Percentiles rank a stretch among this genome's conserved stretches.
These are phyloP conservation scores for Blastocystis hominis DNA, from an alignment of 352 stramenopile genomes.

Conservation along the genomic window DNA sequence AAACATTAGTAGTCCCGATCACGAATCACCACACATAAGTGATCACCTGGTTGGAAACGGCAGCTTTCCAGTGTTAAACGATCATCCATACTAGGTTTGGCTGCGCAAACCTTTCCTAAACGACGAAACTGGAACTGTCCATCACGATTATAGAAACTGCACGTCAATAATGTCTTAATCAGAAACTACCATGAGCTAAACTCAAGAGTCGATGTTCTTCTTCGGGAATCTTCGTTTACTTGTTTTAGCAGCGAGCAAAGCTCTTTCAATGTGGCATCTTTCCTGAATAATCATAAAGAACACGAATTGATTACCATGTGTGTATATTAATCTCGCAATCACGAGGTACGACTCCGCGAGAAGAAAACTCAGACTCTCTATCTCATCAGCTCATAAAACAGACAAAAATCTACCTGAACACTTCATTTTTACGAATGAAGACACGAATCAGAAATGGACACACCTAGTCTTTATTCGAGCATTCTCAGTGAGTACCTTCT, in stretches of 20 bases:
- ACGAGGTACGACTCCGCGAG: slow-evolving; percentile 2
- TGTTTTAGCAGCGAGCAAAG: slow-evolving; percentile 33
- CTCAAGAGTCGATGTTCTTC: neutral
- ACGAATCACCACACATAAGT: slow-evolving; percentile 53
- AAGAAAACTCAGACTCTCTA: slow-evolving; percentile 40
- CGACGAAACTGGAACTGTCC: slow-evolving; percentile 37
- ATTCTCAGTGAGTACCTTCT: neutral
- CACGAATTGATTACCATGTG: neutral
- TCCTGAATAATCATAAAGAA: neutral
- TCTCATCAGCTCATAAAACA: no score
- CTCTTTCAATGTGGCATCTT: slow-evolving; percentile 43
- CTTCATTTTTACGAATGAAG: slow-evolving; percentile 52
- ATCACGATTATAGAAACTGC: neutral
- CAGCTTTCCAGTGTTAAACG: neutral
- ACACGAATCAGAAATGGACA: slow-evolving; percentile 52
- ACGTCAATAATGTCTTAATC: neutral
- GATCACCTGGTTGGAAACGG: slow-evolving; percentile 45
- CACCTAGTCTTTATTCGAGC: neutral
- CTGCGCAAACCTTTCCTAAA: slow-evolving; percentile 6
- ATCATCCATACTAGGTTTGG: neutral
- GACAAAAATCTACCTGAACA: neutral
- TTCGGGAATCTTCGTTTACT: slow-evolving; percentile 38
- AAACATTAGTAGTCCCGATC: neutral
- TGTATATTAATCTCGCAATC: slow-evolving; percentile 55
- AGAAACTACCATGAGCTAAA: slow-evolving; percentile 31